Evolutionary conservation across 345 rosid genomes (phyloP).

Genomic region (Lagerstroemia speciosa): DNA sequence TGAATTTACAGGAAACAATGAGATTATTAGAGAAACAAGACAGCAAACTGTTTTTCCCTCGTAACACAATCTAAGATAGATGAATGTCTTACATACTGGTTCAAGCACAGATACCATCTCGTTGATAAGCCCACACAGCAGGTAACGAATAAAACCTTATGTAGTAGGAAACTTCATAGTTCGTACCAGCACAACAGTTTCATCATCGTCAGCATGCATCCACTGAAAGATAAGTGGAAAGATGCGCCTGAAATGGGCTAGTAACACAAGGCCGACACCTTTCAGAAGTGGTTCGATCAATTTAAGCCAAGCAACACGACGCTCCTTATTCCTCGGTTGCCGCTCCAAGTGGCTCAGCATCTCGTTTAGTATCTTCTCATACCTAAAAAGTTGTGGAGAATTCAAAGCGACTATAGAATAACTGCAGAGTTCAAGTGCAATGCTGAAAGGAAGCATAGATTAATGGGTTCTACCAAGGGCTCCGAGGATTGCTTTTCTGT

Average conservation of each 20-base stretch:
- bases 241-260: constrained; percentile 67
- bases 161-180: neutral
- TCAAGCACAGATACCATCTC: neutral
- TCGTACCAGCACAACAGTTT: constrained; percentile 70
- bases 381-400: constrained; percentile 27
- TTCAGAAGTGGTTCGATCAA: constrained; percentile 57
- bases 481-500: constrained; percentile 56
- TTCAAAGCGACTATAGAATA: neutral
- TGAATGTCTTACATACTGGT: neutral
- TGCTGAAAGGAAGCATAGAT: neutral
- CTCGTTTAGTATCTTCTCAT: constrained; percentile 62
- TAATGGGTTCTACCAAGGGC: constrained; percentile 48
- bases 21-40: neutral
- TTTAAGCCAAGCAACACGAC: constrained; percentile 58
- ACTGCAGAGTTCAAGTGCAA: neutral
- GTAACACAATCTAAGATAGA: neutral
- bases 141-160: neutral
- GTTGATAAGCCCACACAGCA: neutral
- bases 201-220: constrained; percentile 80
- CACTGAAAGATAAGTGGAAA: constrained; percentile 76
- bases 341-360: constrained; percentile 85
- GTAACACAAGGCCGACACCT: constrained; percentile 51
- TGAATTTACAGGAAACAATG: neutral
- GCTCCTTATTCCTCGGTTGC: constrained; percentile 66
- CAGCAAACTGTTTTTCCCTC: neutral